Evolutionary conservation across 176 grass and related monocot species (phyloP), one percentile per base, ranked within the genome.

Genomic region (Carex scoparia): DNA sequence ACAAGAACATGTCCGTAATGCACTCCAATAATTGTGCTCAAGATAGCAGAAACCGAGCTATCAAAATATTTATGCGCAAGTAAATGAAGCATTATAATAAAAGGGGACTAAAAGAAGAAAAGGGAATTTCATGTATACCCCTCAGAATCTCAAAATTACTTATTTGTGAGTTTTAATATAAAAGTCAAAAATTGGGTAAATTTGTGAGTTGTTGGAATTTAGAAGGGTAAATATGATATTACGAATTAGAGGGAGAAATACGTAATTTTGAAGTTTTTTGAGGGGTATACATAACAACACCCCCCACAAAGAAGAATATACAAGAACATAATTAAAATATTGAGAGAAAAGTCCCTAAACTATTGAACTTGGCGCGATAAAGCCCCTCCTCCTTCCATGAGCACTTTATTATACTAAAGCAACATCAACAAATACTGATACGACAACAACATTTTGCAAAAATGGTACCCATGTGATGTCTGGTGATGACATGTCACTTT

Each of bases 1-100:
- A 98, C 88, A 85, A 98, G 92, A 12, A 98, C 89, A 81, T 98
- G 95, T 38, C 95, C 95, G 0, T 85, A 98, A 80, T 94, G 95
- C 15, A 93, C 91, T 60, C 95, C 91, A 23, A 94, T 92, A 32
- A 98, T 89, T 8, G 95, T 98, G 84, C 89, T 90, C 81, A 98
- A 57, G 57, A 98, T 92, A 2, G 95, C 89, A 31, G 92, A 93
- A 18, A 94, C 67, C 46, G 95, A 94, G 86, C 95, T 98, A 84
- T 83, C 73, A 58, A 84, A 19, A 58, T 37, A 77, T 2, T 27
- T 35, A 32, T 64, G 38, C 59, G 84, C 42, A 42, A 2, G 75
- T 69, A 40, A 2, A 28, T 5, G 48, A 51, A 66, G 9, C 79
- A 67, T 49, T 62, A 16, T 51, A 37, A 1, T 28, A 51, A 46